Percentiles rank a stretch among this genome's conserved stretches.
phyloP scores from a whole-genome alignment of 2,329 filamentous ascomycete species.

The Exophiala lecanii-corni region DNA sequence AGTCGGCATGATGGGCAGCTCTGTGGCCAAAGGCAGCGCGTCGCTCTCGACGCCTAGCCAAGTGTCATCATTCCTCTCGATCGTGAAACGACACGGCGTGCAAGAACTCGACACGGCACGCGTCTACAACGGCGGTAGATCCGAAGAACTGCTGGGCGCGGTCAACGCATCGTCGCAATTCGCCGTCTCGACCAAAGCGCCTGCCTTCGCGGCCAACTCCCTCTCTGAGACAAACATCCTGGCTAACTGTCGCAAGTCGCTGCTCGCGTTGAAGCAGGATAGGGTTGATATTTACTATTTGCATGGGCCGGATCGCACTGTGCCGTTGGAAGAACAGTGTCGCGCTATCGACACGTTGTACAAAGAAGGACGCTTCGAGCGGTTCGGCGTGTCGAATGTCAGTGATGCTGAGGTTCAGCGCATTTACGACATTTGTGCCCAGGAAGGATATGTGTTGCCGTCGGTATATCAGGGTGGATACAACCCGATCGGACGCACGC shows the following conservation, averaged over 20 bases:
- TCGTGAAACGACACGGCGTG: conserved; percentile 10
- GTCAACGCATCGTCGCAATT: conserved; percentile 5
- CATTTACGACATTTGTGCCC: conserved; percentile 33
- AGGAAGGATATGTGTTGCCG: conserved; percentile 33
- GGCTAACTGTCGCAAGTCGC: conserved; percentile 3
- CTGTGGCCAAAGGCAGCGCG: conserved; percentile 10
- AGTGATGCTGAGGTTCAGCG: conserved; percentile 28
- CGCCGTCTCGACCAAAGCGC: conserved; percentile 20
- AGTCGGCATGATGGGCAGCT: conserved; percentile 19
- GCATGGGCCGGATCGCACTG: conserved; percentile 33
- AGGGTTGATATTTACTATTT: conserved; percentile 35
- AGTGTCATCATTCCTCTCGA: conserved; percentile 11
- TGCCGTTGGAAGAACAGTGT: conserved; percentile 35
- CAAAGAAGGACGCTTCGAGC: conserved; percentile 28
- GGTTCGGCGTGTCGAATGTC: conserved; percentile 37
- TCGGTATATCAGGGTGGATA: conserved; percentile 38
- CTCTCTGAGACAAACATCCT: conserved; percentile 10
- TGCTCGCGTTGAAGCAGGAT: conserved; percentile 9
- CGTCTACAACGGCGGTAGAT: conserved; percentile 15
- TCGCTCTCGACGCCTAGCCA: conserved; percentile 5
- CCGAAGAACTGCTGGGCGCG: conserved; percentile 13
- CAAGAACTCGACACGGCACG: conserved; percentile 21
- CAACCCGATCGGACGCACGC: conserved; percentile 33
- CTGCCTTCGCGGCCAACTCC: conserved; percentile 9
- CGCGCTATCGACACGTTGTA: conserved; percentile 32